phyloP scores from a whole-genome alignment of 2,329 filamentous ascomycete species.

The Fusarium sp. region DNA sequence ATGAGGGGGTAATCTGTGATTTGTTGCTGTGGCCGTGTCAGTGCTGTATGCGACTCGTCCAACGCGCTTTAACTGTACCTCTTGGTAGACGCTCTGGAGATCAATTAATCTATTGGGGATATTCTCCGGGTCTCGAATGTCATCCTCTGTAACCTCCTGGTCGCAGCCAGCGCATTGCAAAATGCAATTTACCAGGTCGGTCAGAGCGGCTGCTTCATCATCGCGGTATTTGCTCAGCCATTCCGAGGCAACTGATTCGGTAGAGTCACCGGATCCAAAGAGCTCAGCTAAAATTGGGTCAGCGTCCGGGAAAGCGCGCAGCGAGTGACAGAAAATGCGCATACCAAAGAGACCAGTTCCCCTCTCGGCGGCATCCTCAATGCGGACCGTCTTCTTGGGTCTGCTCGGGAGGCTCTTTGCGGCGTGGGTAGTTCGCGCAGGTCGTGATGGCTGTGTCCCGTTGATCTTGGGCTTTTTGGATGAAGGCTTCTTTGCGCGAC shows the following conservation, averaged over 20 bases:
- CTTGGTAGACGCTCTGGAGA: slow-evolving; percentile 89
- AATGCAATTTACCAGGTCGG: slow-evolving; percentile 77
- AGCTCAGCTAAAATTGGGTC: slow-evolving; percentile 68
- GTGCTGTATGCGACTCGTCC: slow-evolving; percentile 14
- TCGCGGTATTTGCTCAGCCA: slow-evolving; percentile 73
- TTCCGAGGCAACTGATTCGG: slow-evolving; percentile 71
- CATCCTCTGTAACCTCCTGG: slow-evolving; percentile 82
- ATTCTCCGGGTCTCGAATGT: slow-evolving; percentile 92
- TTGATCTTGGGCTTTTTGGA: slow-evolving; percentile 77
- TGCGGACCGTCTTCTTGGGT: slow-evolving; percentile 70
- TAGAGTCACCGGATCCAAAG: slow-evolving; percentile 71
- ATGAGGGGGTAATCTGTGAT: slow-evolving; percentile 94
- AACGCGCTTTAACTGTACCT: slow-evolving; percentile 62
- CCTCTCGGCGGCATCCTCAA: slow-evolving; percentile 64
- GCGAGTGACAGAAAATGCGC: slow-evolving; percentile 1
- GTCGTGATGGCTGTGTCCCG: slow-evolving; percentile 60
- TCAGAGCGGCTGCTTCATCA: slow-evolving; percentile 69
- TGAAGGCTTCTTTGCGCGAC: slow-evolving; percentile 69
- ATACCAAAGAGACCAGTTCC: slow-evolving; percentile 71
- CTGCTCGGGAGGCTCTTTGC: slow-evolving; percentile 63
- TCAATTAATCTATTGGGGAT: slow-evolving; percentile 84
- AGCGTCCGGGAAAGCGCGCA: slow-evolving; percentile 31
- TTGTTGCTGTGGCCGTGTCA: slow-evolving; percentile 69
- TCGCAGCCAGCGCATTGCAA: slow-evolving; percentile 85
- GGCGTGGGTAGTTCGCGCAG: slow-evolving; percentile 55